Evolutionary conservation across 2,329 filamentous ascomycete genomes (phyloP), one percentile per base, ranked within the genome.

Genomic region (Cladophialophora yegresii): DNA sequence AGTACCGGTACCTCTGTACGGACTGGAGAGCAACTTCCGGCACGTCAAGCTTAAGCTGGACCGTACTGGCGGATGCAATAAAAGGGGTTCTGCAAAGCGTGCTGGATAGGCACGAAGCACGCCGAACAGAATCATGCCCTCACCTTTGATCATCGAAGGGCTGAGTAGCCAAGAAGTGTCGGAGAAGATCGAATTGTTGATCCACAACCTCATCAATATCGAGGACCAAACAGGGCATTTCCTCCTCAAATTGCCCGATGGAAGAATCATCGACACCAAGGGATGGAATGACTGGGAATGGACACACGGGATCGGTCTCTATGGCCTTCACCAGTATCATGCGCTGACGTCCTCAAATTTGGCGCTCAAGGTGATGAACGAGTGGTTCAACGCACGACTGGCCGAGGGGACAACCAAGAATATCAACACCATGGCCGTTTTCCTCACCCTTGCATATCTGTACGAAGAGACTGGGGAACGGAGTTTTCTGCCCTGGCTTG

Each of bases 321-420:
- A 92, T 76, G 90, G 90, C 30, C 84, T 93, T 61, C 93, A 88
- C 86, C 89, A 92, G 74, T 93, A 93, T 80, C 89, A 92, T 77
- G 85, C 86, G 63, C 77, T 92, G 69, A 91, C 88, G 0, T 87
- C 86, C 54, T 85, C 88, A 32, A 75, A 80, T 1, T 76, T 79
- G 32, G 84, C 85, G 61, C 82, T 92, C 22, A 76, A 81, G 66
- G 87, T 89, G 66, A 91, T 93, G 70, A 83, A 89, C 72, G 82
- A 84, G 63, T 93, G 90, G 90, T 93, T 91, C 77, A 78, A 80
- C 6, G 83, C 82, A 54, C 86, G 90, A 8, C 87, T 92, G 66
- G 82, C 82, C 0, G 86, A 87, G 61, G 87, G 82, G 73, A 93
- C 90, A 3, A 91, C 89, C 45, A 93, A 93, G 75, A 93, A 93